A percentile compares a stretch with the other conserved stretches of the same genome.
phyloP scores from a whole-genome alignment of 306 rosid species.

The Cicer chorassanicum region DNA sequence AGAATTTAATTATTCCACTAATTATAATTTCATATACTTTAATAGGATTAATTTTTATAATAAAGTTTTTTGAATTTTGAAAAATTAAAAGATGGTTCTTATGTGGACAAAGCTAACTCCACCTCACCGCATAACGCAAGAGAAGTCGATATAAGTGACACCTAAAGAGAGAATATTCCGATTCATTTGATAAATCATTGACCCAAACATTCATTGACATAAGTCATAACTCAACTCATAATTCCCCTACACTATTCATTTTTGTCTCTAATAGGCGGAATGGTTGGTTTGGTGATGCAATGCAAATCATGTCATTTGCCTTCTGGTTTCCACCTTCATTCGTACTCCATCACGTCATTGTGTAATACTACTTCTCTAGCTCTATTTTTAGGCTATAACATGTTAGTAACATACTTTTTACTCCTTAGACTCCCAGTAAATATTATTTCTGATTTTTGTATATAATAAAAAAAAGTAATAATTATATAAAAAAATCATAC shows the following conservation, averaged over 20 bases:
- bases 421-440: too few relatives aligned
- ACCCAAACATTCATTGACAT: not conserved
- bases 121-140: too few relatives aligned
- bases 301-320: not conserved
- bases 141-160: not conserved
- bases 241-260: not conserved
- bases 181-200: not conserved
- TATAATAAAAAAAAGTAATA: too few relatives aligned
- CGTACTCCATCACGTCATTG: not conserved
- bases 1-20: too few relatives aligned
- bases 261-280: constrained; percentile 16
- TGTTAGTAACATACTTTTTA: too few relatives aligned
- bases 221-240: not conserved
- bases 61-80: too few relatives aligned
- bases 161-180: not conserved
- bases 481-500: too few relatives aligned
- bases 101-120: too few relatives aligned
- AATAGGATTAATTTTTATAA: too few relatives aligned
- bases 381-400: not conserved
- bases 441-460: too few relatives aligned
- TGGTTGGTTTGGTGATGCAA: not conserved
- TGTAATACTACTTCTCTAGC: not conserved
- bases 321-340: not conserved
- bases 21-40: too few relatives aligned
- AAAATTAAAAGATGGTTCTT: too few relatives aligned